Percentiles rank a stretch among this genome's conserved stretches.
phyloP scores from a whole-genome alignment of 768 basidiomycete genomes.

The Hygrophorus russula region DNA sequence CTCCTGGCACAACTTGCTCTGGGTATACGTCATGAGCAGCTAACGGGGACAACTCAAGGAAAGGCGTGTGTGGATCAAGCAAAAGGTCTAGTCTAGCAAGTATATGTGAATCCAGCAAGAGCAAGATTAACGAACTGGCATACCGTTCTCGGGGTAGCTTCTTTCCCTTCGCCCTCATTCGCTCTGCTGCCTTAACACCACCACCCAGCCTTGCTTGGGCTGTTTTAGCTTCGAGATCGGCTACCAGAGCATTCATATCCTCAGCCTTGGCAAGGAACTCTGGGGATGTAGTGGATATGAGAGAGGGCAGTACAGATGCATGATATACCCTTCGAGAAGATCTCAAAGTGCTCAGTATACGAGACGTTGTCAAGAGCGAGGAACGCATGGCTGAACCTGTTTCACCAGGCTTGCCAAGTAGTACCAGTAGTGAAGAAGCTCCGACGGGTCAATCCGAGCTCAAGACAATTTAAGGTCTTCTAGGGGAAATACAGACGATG shows the following conservation, averaged over 20 bases:
- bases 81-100: conserved; percentile 50
- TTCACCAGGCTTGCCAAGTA: conserved; percentile 5
- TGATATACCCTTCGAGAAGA: conserved; percentile 38
- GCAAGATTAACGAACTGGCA: conserved; percentile 10
- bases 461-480: conserved; percentile 8
- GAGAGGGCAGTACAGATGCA: conserved; percentile 62
- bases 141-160: conserved; percentile 77
- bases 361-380: too few relatives aligned
- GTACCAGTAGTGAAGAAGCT: too few relatives aligned
- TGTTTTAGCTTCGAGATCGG: conserved; percentile 50
- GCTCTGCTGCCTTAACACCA: conserved; percentile 59
- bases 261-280: conserved; percentile 60
- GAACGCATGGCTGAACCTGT: not conserved
- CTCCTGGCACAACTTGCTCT: conserved; percentile 66
- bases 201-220: conserved; percentile 59
- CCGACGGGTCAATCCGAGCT: too few relatives aligned
- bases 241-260: conserved; percentile 61
- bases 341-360: not conserved
- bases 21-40: conserved; percentile 85
- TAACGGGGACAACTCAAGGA: conserved; percentile 77
- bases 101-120: not conserved
- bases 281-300: conserved; percentile 54
- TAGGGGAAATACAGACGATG: conserved; percentile 1
- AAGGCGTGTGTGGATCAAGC: conserved; percentile 80
- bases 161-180: conserved; percentile 73